Conservation (phyloP, 2,329 filamentous ascomycete genomes). For the Paracamarosporium sp. region DNA sequence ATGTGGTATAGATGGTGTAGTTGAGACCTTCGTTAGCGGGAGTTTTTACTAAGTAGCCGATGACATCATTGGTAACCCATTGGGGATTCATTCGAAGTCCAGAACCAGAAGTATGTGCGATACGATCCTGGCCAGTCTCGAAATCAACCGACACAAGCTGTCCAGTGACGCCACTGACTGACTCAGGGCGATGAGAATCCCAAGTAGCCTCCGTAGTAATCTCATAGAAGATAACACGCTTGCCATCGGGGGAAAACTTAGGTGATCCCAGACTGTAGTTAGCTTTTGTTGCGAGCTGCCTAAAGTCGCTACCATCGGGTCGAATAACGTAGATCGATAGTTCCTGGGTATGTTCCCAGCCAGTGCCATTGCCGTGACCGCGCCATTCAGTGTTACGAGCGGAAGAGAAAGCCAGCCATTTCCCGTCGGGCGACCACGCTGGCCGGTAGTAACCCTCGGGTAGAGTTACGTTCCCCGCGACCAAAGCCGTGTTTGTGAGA, state of each 20-base stretch:
- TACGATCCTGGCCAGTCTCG: constrained; percentile 44
- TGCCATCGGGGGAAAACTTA: constrained; percentile 34
- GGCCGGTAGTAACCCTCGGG: constrained; percentile 50
- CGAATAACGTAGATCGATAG: constrained; percentile 51
- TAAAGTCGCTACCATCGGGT: constrained; percentile 47
- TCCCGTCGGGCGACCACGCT: constrained; percentile 50
- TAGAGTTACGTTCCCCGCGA: constrained; percentile 22
- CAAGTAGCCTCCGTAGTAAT: constrained; percentile 49
- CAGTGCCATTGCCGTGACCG: constrained; percentile 49
- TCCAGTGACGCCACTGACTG: constrained; percentile 30
- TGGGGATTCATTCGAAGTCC: constrained; percentile 41
- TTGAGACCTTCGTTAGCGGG: constrained; percentile 33
- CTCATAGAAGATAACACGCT: constrained; percentile 42
- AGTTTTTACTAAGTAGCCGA: constrained; percentile 37
- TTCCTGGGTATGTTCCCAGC: constrained; percentile 53
- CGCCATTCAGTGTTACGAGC: constrained; percentile 53
- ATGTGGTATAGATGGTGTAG: constrained; percentile 12
- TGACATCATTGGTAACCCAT: constrained; percentile 11
- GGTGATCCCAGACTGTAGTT: constrained; percentile 49
- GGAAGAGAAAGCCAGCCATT: constrained; percentile 52
- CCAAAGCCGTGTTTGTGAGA: constrained; percentile 43
- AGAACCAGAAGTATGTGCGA: constrained; percentile 34
- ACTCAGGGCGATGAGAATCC: constrained; percentile 41
- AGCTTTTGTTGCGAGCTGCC: constrained; percentile 39
- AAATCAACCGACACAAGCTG: constrained; percentile 49